phyloP scores from a whole-genome alignment of 768 basidiomycete species.

The Lentinula sp. region DNA sequence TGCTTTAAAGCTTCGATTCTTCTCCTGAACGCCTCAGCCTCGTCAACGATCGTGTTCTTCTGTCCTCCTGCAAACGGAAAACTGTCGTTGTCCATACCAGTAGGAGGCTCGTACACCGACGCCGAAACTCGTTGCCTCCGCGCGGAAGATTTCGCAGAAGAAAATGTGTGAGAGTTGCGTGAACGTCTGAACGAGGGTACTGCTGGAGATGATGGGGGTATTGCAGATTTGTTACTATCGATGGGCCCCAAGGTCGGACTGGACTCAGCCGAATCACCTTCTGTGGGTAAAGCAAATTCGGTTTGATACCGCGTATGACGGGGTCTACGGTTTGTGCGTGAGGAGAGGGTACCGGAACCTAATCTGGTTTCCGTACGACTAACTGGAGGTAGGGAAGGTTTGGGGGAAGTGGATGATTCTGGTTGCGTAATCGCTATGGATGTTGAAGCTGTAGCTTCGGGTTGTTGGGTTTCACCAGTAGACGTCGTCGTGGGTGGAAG shows the following conservation, averaged over 20 bases:
- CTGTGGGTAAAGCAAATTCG: slow-evolving; percentile 29
- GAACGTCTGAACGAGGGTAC: slow-evolving; percentile 10
- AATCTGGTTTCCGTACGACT: not conserved
- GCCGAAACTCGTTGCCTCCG: slow-evolving; percentile 53
- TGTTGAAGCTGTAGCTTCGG: not conserved
- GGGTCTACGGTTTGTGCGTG: slow-evolving; percentile 14
- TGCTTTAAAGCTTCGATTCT: slow-evolving; percentile 76
- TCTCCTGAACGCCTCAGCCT: slow-evolving; percentile 69
- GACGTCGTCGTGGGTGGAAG: not conserved
- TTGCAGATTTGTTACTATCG: not conserved
- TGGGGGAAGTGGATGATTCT: not conserved
- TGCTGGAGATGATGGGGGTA: slow-evolving; percentile 12
- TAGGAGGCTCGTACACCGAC: slow-evolving; percentile 56
- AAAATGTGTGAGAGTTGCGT: slow-evolving; percentile 21
- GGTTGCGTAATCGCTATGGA: not conserved
- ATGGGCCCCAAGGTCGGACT: slow-evolving; percentile 5
- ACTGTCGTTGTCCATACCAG: slow-evolving; percentile 17
- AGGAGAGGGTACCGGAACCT: not conserved
- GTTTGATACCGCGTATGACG: slow-evolving; percentile 48
- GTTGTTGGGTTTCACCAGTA: not conserved
- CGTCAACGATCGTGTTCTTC: slow-evolving; percentile 23
- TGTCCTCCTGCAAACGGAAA: slow-evolving; percentile 13
- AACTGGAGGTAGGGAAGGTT: not conserved
- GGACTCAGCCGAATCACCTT: slow-evolving; percentile 2
- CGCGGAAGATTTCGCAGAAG: slow-evolving; percentile 33